Percentiles rank a stretch among this genome's conserved stretches.
Conservation (phyloP, 2,329 filamentous ascomycete species). For the Neonectria faginata region DNA sequence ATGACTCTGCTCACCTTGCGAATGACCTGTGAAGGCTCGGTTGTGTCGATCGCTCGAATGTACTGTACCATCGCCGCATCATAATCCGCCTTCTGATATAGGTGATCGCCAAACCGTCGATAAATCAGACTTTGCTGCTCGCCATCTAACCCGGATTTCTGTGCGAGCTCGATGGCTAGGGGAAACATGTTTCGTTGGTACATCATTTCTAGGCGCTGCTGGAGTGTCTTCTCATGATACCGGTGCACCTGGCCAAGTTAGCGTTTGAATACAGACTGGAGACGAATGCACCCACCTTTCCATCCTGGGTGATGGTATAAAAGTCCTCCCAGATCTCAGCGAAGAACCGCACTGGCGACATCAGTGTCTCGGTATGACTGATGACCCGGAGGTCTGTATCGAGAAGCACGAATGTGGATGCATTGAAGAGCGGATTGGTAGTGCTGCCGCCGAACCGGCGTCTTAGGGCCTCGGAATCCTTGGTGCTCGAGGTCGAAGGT, state of each 20-base stretch:
- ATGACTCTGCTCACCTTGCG: slow-evolving; percentile 71
- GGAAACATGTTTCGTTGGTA: slow-evolving; percentile 95
- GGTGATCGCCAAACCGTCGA: slow-evolving; percentile 90
- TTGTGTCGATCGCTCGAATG: slow-evolving; percentile 93
- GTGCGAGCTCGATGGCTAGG: slow-evolving; percentile 90
- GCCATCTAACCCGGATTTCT: slow-evolving; percentile 84
- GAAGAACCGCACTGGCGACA: slow-evolving; percentile 81
- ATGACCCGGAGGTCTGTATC: slow-evolving; percentile 92
- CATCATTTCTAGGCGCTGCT: slow-evolving; percentile 91
- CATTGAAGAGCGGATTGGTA: slow-evolving; percentile 81
- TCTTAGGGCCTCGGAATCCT: slow-evolving; percentile 70
- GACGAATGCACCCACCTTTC: slow-evolving; percentile 73
- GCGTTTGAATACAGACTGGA: background rate
- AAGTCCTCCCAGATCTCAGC: slow-evolving; percentile 93
- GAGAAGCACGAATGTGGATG: slow-evolving; percentile 89
- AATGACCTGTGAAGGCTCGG: slow-evolving; percentile 95
- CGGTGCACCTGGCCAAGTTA: slow-evolving; percentile 73
- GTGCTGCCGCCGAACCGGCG: slow-evolving; percentile 79
- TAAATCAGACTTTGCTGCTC: slow-evolving; percentile 92
- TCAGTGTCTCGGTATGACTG: slow-evolving; percentile 86
- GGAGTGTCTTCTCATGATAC: slow-evolving; percentile 90
- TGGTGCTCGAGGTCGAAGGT: slow-evolving; percentile 66
- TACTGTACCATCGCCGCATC: slow-evolving; percentile 99
- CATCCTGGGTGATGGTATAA: slow-evolving; percentile 90
- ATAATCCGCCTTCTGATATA: slow-evolving; percentile 95